phyloP scores from a whole-genome alignment of 2,329 filamentous ascomycete genomes.

The Pyrenophora seminiperda region DNA sequence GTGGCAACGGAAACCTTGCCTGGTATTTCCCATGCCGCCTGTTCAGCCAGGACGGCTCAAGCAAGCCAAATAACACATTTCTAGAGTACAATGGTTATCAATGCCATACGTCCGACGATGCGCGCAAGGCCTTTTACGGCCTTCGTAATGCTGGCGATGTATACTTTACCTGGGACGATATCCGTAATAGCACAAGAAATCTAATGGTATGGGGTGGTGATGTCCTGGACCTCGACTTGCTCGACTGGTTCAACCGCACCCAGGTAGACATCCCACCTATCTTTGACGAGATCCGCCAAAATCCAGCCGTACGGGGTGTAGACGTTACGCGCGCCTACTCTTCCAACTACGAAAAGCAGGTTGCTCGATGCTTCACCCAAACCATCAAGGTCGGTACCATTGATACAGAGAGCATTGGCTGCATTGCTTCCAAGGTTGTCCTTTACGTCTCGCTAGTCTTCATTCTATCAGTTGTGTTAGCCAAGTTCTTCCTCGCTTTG shows the following conservation, averaged over 20 bases:
- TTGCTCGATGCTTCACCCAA: conserved; percentile 86
- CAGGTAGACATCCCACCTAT: conserved; percentile 76
- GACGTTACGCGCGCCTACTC: conserved; percentile 92
- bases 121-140: conserved; percentile 76
- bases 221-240: conserved; percentile 85
- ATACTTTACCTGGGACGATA: conserved; percentile 94
- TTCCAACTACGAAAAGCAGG: conserved; percentile 74
- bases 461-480: conserved; percentile 84
- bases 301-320: conserved; percentile 73
- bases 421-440: conserved; percentile 96
- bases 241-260: conserved; percentile 85
- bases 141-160: conserved; percentile 78
- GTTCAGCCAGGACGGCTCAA: conserved; percentile 93
- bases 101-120: conserved; percentile 77
- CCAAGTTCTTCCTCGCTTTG: conserved; percentile 86
- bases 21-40: conserved; percentile 97
- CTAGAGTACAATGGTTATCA: conserved; percentile 82
- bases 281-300: conserved; percentile 80
- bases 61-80: conserved; percentile 72
- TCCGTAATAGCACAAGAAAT: conserved; percentile 86
- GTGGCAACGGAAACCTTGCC: conserved; percentile 71
- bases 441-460: conserved; percentile 91
- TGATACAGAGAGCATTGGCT: conserved; percentile 94
- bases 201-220: conserved; percentile 92
- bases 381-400: conserved; percentile 96